Evolutionary conservation across 805 yeast genomes (phyloP), one percentile per base, ranked within the genome.

Genomic region (Yarrowia hollandica): DNA sequence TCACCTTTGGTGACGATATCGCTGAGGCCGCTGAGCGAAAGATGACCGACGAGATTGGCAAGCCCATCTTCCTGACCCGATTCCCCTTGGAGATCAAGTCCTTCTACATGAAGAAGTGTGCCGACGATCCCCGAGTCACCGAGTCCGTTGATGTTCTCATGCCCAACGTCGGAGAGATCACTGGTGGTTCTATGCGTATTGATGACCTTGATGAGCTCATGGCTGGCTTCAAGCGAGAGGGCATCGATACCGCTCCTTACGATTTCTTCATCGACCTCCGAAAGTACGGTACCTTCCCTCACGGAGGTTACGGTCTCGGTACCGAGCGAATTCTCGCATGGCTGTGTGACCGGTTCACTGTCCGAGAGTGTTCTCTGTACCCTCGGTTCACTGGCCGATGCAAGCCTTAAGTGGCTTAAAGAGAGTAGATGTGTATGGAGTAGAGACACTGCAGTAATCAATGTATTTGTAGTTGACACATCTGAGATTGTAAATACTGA

Each of bases 21-120:
- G 97, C 98, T 62, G 99, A 94, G 78, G 99, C 99, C 60, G 99
- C 97, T 61, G 99, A 94, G 81, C 88, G 99, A 74, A 88, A 86
- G 75, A 94, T 94, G 99, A 90, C 96, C 30, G 99, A 94, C 73
- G 82, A 88, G 61, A 86, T 94, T 73, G 91, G 91, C 70, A 87
- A 81, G 64, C 99, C 99, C 64, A 91, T 94, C 67, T 80, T 94
- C 66, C 84, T 94, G 73, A 92, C 84, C 60, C 82, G 91, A 69
- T 94, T 94, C 92, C 99, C 99, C 58, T 89, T 90, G 56, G 97
- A 86, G 74, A 89, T 94, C 79, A 94, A 94, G 76, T 90, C 98
- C 5, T 94, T 94, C 82, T 94, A 94, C 86, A 94, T 94, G 99
- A 84, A 87, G 77, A 89, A 84, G 74, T 89, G 96, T 75, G 70